These are phyloP conservation scores for Aquilaria agallochum DNA, from an alignment of 441 rosid genomes.

Conservation along the genomic window DNA sequence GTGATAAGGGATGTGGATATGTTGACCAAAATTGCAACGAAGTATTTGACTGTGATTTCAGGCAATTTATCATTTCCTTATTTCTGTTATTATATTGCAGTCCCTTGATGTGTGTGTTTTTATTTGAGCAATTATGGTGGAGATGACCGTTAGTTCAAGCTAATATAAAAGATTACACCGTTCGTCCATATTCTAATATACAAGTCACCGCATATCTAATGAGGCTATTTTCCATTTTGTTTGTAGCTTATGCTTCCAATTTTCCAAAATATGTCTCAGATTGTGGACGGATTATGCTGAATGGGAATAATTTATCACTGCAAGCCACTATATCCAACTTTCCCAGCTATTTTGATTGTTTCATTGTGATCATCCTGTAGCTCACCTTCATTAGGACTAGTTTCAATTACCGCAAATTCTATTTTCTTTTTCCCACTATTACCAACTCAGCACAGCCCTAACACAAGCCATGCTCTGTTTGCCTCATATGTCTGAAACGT, in stretches of 20 bases:
- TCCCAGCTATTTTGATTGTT: too few relatives aligned
- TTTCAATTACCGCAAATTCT: too few relatives aligned
- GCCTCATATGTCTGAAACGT: too few relatives aligned
- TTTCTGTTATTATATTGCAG: conserved; percentile 62
- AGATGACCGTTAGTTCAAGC: neutral
- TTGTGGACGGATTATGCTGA: conserved; percentile 65
- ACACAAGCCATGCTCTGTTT: too few relatives aligned
- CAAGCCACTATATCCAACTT: conserved; percentile 82
- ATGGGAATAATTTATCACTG: conserved; percentile 82
- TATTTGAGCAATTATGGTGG: neutral
- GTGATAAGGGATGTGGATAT: conserved; percentile 71
- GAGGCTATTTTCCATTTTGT: neutral
- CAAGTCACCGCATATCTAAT: neutral
- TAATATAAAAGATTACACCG: neutral
- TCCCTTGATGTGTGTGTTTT: conserved; percentile 27
- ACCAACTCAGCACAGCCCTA: too few relatives aligned
- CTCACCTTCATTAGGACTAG: too few relatives aligned
- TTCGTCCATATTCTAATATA: conserved; percentile 2
- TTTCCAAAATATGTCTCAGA: conserved; percentile 74
- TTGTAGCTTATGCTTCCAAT: conserved; percentile 86
- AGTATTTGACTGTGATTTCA: conserved; percentile 66
- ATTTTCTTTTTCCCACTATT: too few relatives aligned
- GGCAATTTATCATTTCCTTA: conserved; percentile 93
- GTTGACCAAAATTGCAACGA: conserved; percentile 61
- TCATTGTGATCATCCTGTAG: too few relatives aligned